Evolutionary conservation across 2,329 filamentous ascomycete species (phyloP).

Genomic region (Arachnomyces sp.): DNA sequence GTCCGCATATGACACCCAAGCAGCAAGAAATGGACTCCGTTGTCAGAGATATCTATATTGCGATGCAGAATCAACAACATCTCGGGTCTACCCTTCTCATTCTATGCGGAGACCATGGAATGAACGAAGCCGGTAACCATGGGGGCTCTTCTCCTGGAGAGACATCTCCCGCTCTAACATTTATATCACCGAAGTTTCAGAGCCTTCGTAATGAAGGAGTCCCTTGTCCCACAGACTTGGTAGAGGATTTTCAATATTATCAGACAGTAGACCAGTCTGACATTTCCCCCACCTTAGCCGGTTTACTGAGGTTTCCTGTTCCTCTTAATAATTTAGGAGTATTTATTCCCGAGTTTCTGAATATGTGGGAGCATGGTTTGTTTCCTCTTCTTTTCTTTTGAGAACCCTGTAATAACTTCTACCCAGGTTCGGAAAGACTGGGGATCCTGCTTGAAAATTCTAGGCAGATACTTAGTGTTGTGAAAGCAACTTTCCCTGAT

Average conservation of each 20-base stretch:
- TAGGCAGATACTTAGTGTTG: slow-evolving; percentile 67
- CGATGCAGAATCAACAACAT: slow-evolving; percentile 62
- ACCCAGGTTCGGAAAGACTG: slow-evolving; percentile 44
- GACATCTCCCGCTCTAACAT: slow-evolving; percentile 85
- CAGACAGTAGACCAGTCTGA: slow-evolving; percentile 85
- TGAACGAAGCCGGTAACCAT: slow-evolving; percentile 98
- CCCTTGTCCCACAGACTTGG: slow-evolving; percentile 49
- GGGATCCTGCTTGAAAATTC: slow-evolving; percentile 71
- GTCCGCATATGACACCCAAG: slow-evolving; percentile 85
- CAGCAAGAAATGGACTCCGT: slow-evolving; percentile 89
- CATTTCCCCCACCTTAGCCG: slow-evolving; percentile 79
- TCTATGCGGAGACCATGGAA: slow-evolving; percentile 91
- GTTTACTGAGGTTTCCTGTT: slow-evolving; percentile 76
- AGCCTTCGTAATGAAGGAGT: slow-evolving; percentile 37
- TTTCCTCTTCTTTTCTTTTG: slow-evolving; percentile 5
- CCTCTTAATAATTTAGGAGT: slow-evolving; percentile 85
- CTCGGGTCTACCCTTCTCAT: slow-evolving; percentile 73
- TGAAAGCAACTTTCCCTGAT: slow-evolving; percentile 62
- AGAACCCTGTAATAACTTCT: slow-evolving; percentile 13
- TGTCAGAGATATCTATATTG: slow-evolving; percentile 64
- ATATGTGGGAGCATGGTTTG: slow-evolving; percentile 63
- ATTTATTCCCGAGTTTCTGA: slow-evolving; percentile 69
- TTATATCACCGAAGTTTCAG: slow-evolving; percentile 76
- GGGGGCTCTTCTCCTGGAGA: slow-evolving; percentile 89
- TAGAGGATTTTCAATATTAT: slow-evolving; percentile 75